A percentile compares a stretch with the other conserved stretches of the same genome.
These are phyloP conservation scores for Entomortierella lignicola DNA, from an alignment of 192 early-diverging fungal species.

Conservation along the genomic window DNA sequence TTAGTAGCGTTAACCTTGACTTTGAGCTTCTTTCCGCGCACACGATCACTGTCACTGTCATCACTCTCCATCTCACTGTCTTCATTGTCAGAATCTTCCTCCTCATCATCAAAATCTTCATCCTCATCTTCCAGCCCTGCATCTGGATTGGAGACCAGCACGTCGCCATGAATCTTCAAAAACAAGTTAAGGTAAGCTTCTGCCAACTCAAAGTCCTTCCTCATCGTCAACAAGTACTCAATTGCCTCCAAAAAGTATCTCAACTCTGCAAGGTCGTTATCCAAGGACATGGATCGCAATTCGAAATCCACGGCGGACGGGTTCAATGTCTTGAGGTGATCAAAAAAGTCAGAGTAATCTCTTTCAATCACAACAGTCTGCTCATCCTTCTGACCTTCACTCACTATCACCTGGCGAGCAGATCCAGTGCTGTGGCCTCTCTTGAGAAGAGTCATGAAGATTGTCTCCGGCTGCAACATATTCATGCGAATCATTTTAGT, in stretches of 20 bases:
- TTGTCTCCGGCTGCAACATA: slow-evolving; percentile 66
- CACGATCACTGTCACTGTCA: slow-evolving; percentile 25
- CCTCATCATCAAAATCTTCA: slow-evolving; percentile 20
- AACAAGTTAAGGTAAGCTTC: slow-evolving; percentile 85
- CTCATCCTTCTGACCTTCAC: slow-evolving; percentile 9
- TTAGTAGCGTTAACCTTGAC: slow-evolving; percentile 44
- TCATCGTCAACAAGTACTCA: slow-evolving; percentile 65
- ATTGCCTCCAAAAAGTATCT: slow-evolving; percentile 76
- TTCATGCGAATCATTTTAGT: slow-evolving; percentile 57
- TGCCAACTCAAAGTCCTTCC: slow-evolving; percentile 89
- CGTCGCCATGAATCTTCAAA: slow-evolving; percentile 83
- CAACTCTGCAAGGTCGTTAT: slow-evolving; percentile 71
- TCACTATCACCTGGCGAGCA: slow-evolving; percentile 42
- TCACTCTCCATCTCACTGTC: slow-evolving; percentile 48
- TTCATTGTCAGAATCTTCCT: slow-evolving; percentile 28
- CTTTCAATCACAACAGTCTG: slow-evolving; percentile 6
- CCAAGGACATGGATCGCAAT: slow-evolving; percentile 79
- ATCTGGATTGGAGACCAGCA: slow-evolving; percentile 72
- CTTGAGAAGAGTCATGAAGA: slow-evolving; percentile 70
- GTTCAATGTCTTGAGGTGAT: slow-evolving; percentile 78
- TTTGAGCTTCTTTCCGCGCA: slow-evolving; percentile 15
- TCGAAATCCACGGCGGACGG: slow-evolving; percentile 91
- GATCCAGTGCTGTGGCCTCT: slow-evolving; percentile 56
- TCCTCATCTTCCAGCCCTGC: slow-evolving; percentile 58
- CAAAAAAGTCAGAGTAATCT: slow-evolving; percentile 70